Base-by-base conservation (phyloP, 2,329 filamentous ascomycete genomes). In the Lachnellula occidentalis region DNA sequence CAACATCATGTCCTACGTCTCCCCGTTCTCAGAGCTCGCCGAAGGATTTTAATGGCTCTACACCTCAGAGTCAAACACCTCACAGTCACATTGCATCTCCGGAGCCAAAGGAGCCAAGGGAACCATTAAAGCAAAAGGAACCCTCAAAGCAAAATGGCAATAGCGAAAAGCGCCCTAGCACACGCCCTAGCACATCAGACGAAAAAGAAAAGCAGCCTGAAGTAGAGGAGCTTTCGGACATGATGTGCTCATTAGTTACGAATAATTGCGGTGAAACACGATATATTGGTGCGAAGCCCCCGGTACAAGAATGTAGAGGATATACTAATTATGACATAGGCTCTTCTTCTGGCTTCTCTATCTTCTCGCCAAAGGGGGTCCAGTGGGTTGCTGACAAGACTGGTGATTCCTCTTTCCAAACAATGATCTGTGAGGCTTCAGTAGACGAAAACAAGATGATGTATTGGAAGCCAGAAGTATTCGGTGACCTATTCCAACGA, bases 331-430 rank as follows among this genome's bases (percentile, higher is more conserved):
- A 34, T 37, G 17, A 17, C 53, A 43, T 56, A 94, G 90, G 92
- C 24, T 96, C 92, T 0, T 97, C 92, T 0, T 99, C 94, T 2
- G 94, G 94, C 3, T 97, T 97, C 72, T 97, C 92, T 52, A 99
- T 99, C 64, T 97, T 99, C 75, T 97, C 92, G 0, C 94, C 92
- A 14, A 96, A 96, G 70, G 94, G 94, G 45, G 95, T 99, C 51
- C 88, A 96, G 70, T 99, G 94, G 94, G 92, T 99, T 51, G 97
- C 96, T 66, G 86, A 94, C 63, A 96, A 95, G 76, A 97, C 92
- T 2, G 94, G 94, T n/a, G 94, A 99, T 68, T 84, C 80, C 21
- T 95, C 91, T 0, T 99, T 99, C 72, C 89, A 95, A 69, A 82
- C 89, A 54, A 97, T 96, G 88, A 96, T 99, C 53, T 87, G 87